Base-by-base conservation (phyloP, 2,329 filamentous ascomycete genomes). In the Colletotrichum agaves region DNA sequence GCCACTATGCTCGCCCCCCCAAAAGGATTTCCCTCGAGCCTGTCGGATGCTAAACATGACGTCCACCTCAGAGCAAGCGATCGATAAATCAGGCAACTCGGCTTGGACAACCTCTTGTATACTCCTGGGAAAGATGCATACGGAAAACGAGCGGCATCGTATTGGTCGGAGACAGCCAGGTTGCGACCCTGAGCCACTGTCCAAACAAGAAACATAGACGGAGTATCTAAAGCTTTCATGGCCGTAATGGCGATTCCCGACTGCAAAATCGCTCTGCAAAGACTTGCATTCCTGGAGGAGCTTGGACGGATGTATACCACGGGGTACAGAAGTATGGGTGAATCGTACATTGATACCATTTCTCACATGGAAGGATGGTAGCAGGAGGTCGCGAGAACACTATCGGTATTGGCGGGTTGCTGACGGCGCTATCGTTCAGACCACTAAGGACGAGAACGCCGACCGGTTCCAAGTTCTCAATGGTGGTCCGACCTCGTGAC, bases 381-480 rank as follows among this genome's bases (percentile, higher is more conserved):
- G 52, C 56, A 3, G 62, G 62, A 5, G 62, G 55, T 13, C 62
- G 55, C 23, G 46, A 52, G 13, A 57, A 37, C 21, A 52, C 73
- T 19, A 74, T 77, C 7, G 76, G 76, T 5, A 73, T 77, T 13
- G 73, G 69, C 17, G 75, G 76, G 12, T 66, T 2, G 78, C 80
- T 3, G 73, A 77, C 62, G 82, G 83, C 15, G 63, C 66, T 2
- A 76, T 85, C 39, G 73, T 82, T 23, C 78, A 79, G 17, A 81
- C 78, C 11, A 17, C 78, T 50, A 68, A 65, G 1, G 63, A 69
- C 0, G 62, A 75, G 3, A 75, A 84, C 63, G 35, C 74, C 0
- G 81, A 84, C 62, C 76, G 85, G 1, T 85, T 74, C 71, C 77
- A 75, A 59, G 83, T 82, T 2, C 75, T 84, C 3, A 79, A 80